Base-by-base conservation (phyloP, 148 eudicot genomes). In the Fagopyrum tataricum region DNA sequence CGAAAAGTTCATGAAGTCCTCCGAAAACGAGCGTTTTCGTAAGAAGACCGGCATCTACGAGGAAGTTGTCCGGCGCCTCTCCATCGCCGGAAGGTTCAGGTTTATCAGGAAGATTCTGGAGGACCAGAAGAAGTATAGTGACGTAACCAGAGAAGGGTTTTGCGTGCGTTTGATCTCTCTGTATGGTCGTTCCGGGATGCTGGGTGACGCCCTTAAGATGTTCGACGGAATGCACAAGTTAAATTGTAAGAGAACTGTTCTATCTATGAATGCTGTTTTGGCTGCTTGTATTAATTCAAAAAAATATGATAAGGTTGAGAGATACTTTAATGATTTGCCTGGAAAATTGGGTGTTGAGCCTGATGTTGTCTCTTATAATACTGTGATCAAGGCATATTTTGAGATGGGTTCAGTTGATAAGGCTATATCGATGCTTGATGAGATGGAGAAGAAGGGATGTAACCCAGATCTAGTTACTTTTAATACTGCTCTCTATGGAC, bases 161-260 rank as follows among this genome's bases (percentile, higher is more conserved):
- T 24, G 75, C 4, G 81, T 71, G 40, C 80, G 89, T 4, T 67
- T 92, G 7, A 88, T 92, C 1, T 17, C 72, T 0, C 66, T 90
- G 9, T 92, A 92, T 56, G 96, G 97, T 6, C 83, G 80, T 76
- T 75, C 82, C 0, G 82, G 88, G 4, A 88, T 92, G 96, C 78
- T 86, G 67, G 83, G 83, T 18, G 83, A 84, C 52, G 96, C 96
- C 17, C 59, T 21, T 31, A 79, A 88, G 78, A 69, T 90, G 84
- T 89, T 88, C 77, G 92, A 90, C 24, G 90, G 88, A 88, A 90
- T 90, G 96, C 82, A 87, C 46, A 67, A 83, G 14, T 62, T 67
- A 12, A 81, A 82, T 1, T 83, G 84, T 44, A 69, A 56, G 4
- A 80, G 87, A 6, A 82, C 91, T 44, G 85, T 86, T 0, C 68